A percentile compares a stretch with the other conserved stretches of the same genome.
Evolutionary conservation across 495 filamentous ascomycete species (phyloP).

Genomic region (Aspergillus diversus): DNA sequence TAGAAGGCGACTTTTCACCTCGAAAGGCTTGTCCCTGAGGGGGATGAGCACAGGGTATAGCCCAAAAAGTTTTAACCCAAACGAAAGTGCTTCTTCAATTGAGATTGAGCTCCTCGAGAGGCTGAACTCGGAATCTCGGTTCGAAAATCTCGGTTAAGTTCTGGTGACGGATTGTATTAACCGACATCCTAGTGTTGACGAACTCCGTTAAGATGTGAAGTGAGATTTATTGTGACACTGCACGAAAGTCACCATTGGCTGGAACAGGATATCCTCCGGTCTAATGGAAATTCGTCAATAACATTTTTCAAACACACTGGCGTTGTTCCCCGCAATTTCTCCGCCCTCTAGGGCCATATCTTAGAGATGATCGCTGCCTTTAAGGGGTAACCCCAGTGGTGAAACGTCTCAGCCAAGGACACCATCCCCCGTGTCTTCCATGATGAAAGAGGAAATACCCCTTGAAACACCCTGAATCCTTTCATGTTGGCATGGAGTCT

Average conservation of each 20-base stretch:
- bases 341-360: neutral
- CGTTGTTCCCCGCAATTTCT: constrained; percentile 4
- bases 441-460: neutral
- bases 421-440: neutral
- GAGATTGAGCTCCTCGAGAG: neutral
- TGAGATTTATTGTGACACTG: too few species aligned
- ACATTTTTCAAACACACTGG: neutral
- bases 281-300: neutral
- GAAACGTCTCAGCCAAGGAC: neutral
- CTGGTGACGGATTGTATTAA: neutral
- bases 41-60: neutral
- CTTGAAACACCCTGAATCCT: neutral
- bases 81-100: too few species aligned
- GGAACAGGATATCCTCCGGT: too few species aligned
- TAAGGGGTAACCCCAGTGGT: neutral
- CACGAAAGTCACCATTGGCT: too few species aligned
- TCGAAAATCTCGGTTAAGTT: constrained; percentile 4
- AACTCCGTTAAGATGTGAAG: too few species aligned
- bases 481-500: neutral
- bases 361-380: constrained; percentile 4
- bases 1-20: neutral
- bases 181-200: neutral
- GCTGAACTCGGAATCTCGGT: neutral
- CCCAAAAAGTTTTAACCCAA: neutral
- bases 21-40: neutral